phyloP scores from a whole-genome alignment of 2,329 filamentous ascomycete species.

The Myotisia sp. region DNA sequence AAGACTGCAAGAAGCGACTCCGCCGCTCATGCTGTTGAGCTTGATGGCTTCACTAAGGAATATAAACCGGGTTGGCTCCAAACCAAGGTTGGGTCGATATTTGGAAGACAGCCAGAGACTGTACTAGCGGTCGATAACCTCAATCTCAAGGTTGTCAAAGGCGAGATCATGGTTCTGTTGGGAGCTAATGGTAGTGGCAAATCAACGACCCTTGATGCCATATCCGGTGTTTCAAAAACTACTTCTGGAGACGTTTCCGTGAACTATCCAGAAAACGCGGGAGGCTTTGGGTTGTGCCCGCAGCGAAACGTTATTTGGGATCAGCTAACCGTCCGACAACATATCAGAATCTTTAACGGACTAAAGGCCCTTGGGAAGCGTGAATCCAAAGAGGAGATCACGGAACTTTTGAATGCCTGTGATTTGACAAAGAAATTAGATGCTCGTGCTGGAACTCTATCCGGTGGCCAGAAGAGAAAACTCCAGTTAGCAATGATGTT shows the following conservation, averaged over 20 bases:
- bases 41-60: conserved; percentile 62
- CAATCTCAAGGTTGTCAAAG: conserved; percentile 54
- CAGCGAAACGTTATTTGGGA: conserved; percentile 95
- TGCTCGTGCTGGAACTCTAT: conserved; percentile 61
- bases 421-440: conserved; percentile 63
- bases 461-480: conserved; percentile 84
- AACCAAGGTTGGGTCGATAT: conserved; percentile 20
- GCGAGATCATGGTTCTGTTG: conserved; percentile 72
- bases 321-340: conserved; percentile 70
- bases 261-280: conserved; percentile 61
- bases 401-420: conserved; percentile 51
- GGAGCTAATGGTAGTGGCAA: conserved; percentile 87
- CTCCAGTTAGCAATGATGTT: conserved; percentile 91
- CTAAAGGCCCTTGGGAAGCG: conserved; percentile 52
- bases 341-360: conserved; percentile 68
- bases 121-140: conserved; percentile 69
- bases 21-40: conserved; percentile 45
- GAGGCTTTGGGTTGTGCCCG: conserved; percentile 72
- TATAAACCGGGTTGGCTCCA: conserved; percentile 55
- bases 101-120: conserved; percentile 42
- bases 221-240: conserved; percentile 66
- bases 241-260: conserved; percentile 65
- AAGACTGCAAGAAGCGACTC: conserved; percentile 12
- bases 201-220: conserved; percentile 74
- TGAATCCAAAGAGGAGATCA: conserved; percentile 46